Evolutionary conservation across 176 grass and related monocot genomes (phyloP).

Genomic region (Phoenix roebelenii): DNA sequence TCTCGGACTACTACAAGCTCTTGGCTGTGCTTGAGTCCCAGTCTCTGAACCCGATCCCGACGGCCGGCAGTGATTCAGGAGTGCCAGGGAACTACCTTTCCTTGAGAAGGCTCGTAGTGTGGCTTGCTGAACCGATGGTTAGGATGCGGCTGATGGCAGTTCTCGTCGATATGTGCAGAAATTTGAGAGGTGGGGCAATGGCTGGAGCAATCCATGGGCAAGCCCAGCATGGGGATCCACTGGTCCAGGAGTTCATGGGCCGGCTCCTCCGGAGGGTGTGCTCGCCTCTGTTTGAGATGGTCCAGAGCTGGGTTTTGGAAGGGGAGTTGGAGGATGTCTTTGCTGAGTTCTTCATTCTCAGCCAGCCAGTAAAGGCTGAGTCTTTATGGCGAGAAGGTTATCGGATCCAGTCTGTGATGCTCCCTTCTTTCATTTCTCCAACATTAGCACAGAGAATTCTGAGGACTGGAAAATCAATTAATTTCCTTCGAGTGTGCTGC

Average conservation of each 20-base stretch:
- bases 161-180: constrained; percentile 54
- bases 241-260: constrained; percentile 83
- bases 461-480: constrained; percentile 87
- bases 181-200: constrained; percentile 75
- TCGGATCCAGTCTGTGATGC: constrained; percentile 69
- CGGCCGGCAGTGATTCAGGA: constrained; percentile 61
- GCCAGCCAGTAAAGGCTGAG: constrained; percentile 73
- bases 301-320: constrained; percentile 72
- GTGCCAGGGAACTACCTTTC: constrained; percentile 76
- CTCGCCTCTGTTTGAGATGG: constrained; percentile 96
- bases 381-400: constrained; percentile 89
- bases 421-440: constrained; percentile 85
- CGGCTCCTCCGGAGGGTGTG: constrained; percentile 61
- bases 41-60: constrained; percentile 58
- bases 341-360: constrained; percentile 77
- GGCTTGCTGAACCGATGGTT: constrained; percentile 74
- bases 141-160: constrained; percentile 90
- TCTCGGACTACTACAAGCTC: constrained; percentile 83
- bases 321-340: constrained; percentile 87
- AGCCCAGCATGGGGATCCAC: constrained; percentile 78
- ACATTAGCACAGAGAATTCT: constrained; percentile 67
- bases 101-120: constrained; percentile 58
- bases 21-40: constrained; percentile 68
- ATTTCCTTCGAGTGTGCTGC: constrained; percentile 87
- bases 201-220: constrained; percentile 68